Base-by-base conservation (phyloP, 2,329 filamentous ascomycete genomes). In the Davidsoniella virescens region DNA sequence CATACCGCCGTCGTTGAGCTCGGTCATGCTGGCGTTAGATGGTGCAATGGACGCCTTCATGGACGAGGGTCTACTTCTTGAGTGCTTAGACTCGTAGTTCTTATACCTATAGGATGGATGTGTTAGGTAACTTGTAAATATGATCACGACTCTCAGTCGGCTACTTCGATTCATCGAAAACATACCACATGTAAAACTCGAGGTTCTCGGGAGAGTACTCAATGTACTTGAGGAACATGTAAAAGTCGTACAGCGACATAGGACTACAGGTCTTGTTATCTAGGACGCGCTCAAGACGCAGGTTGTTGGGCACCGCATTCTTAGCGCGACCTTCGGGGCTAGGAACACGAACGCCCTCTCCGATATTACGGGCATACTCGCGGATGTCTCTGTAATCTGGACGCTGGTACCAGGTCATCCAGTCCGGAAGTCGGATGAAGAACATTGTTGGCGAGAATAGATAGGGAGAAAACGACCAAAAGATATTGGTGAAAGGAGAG, bases 171-270 rank as follows among this genome's bases (percentile, higher is more conserved):
- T n/a, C 8, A 20, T 20, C 8, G 16, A 38, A 14, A 41, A 55
- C 62, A 23, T 58, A 71, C 69, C 69, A 71, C 38, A 71, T 61
- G 55, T 68, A 71, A 52, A 71, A 71, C 57, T 71, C 69, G 7
- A 71, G 63, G 55, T 71, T 71, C 59, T 71, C 69, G 0, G 67
- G 60, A 1, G 68, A 70, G 58, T 63, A 67, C 57, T 71, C 69
- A 44, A 71, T 69, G 55, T 71, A 65, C 57, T 70, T 70, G 45
- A 71, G 60, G 52, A 70, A 71, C 67, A 71, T 69, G 58, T 70
- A 70, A 47, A 71, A 71, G 58, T 71, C 69, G 52, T 70, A 69
- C 8, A 71, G 57, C 0, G 67, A 70, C 67, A 71, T 70, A 3
- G 69, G 69, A 47, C 66, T 69, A 67, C 69, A 71, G 33, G 69